A percentile compares a stretch with the other conserved stretches of the same genome.
These are phyloP conservation scores for Salvia miltiorrhiza DNA, from an alignment of 257 asterid species.

Conservation along the genomic window DNA sequence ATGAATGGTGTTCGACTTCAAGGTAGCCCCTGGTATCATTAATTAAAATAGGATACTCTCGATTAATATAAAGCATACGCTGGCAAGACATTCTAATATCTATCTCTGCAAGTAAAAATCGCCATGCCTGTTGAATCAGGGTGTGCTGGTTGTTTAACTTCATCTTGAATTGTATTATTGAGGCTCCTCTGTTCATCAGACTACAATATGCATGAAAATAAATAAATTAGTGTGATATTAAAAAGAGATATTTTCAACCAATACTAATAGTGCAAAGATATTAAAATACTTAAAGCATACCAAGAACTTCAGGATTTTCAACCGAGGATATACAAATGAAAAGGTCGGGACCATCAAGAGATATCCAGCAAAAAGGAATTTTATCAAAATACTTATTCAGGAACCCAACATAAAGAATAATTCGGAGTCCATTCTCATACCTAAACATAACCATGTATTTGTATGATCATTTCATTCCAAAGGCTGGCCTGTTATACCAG, in stretches of 20 bases:
- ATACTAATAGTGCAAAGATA: not conserved
- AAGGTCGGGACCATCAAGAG: not conserved
- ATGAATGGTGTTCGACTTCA: constrained; percentile 12
- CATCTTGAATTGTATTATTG: constrained; percentile 23
- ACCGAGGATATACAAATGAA: not conserved
- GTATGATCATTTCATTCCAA: not conserved
- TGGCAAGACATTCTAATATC: constrained; percentile 5
- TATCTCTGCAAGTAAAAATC: constrained; percentile 8
- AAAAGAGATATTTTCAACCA: not conserved
- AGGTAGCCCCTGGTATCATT: constrained; percentile 39
- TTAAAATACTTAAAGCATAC: not conserved
- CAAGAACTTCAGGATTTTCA: not conserved
- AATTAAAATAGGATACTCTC: constrained; percentile 18
- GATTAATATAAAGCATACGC: not conserved
- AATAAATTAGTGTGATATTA: constrained; percentile 7
- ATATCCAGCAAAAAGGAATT: not conserved
- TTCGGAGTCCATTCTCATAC: not conserved
- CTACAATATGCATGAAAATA: constrained; percentile 27
- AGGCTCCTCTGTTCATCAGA: constrained; percentile 28
- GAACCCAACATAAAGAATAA: not conserved
- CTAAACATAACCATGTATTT: not conserved
- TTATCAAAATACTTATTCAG: not conserved
- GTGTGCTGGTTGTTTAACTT: constrained; percentile 28
- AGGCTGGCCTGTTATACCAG: not conserved
- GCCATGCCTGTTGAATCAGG: constrained; percentile 38